Evolutionary conservation across 2,329 filamentous ascomycete species (phyloP), one percentile per base, ranked within the genome.

Genomic region (Elsinoe necatrix): DNA sequence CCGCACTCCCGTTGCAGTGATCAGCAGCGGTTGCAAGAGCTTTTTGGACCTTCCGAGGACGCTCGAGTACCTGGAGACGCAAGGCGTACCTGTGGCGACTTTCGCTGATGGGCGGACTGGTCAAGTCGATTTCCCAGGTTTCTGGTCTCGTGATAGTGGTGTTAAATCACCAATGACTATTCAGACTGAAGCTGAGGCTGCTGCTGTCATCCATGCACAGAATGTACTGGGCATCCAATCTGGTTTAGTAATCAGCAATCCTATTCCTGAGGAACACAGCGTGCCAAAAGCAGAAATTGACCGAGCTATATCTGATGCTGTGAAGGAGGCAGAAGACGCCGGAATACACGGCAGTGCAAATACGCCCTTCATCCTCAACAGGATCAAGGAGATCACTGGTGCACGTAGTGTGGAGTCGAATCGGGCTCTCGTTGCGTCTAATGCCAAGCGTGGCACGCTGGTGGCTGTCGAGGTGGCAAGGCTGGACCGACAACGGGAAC

Each of bases 1-100:
- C 14, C 81, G 90, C 58, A 96, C 91, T 6, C 83, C 88, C 9
- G 85, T 98, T 54, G 86, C 91, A 23, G 91, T 98, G 1, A 77
- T 98, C 54, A 87, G 86, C 70, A 89, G 87, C 62, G 93, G 93
- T 12, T 95, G 89, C 74, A 98, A 98, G 74, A 93, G 92, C 60
- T 97, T 98, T 70, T 77, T 98, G 35, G 93, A 98, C 67, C 90
- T 96, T 59, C 84, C 87, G 1, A 80, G 89, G 54, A 98, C 93
- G 0, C 77, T 98, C 4, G 93, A 98, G 73, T 85, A 83, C 63
- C 75, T 86, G 2, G 83, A 86, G 66, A 86, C 83, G 0, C 79
- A 85, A 67, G 87, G 87, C 8, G 90, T 89, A 20, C 80, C 85
- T 35, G 90, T 96, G 0, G 87, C 84, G 2, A 97, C 93, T 1